Evolutionary conservation across 2,329 filamentous ascomycete species (phyloP), one percentile per base, ranked within the genome.

Genomic region (Phialophora verrucosa): DNA sequence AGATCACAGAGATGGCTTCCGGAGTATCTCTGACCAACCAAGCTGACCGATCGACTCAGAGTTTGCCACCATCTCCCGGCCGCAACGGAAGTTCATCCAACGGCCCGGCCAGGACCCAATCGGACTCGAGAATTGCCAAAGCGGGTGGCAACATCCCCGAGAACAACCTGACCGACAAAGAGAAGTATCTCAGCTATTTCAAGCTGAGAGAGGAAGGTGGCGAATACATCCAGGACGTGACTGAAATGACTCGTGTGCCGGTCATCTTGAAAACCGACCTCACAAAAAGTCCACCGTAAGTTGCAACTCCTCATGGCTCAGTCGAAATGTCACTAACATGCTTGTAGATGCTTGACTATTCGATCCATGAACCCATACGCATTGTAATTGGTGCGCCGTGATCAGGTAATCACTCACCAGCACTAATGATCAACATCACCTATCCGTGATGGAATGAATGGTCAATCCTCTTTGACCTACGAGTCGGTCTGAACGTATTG

Each of bases 211-310:
- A 99, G 79, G 91, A 96, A 80, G 90, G 91, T 73, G 94, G 94
- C 71, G 91, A 98, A 74, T 96, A 96, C 83, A 97, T 99, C 75
- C 95, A 99, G 81, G 95, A 99, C 79, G 93, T 99, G 72, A 93
- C 90, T 65, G 95, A 99, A 84, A 97, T 99, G 93, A 94, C 92
- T 51, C 87, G 94, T 73, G 91, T 99, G 68, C 95, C 95, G n/a
- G 91, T 99, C 72, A 96, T 99, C 78, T 83, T 99, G 75, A 98
- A 97, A 89, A 98, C 95, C 71, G 95, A 99, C 82, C 87, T 99
- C 75, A 92, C 86, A 82, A 99, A 99, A 91, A 98, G 94, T 83
- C 95, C 95, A 82, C 95, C 95, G 93, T 99, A 91, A 89, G 95
- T 94, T 69, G 25, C 12, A 3, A 54, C 12, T 11, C 8, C 20